Conservation (phyloP, 139 green algal species). For the Tetradesmus lagerheimii region DNA sequence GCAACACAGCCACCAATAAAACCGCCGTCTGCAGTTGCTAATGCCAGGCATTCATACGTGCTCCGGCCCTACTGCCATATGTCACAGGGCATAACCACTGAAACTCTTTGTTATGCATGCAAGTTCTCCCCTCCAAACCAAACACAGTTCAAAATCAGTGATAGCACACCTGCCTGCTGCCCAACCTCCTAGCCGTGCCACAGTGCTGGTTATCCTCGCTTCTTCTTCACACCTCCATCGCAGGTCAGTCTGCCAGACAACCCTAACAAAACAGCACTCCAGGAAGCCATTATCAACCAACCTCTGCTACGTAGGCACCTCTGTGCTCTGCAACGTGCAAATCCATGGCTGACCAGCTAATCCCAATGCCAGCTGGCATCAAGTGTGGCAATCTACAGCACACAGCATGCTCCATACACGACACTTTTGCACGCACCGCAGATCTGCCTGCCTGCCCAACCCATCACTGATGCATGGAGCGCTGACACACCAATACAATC, state of each 20-base stretch:
- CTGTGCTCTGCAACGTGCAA: not conserved
- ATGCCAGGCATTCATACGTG: not conserved
- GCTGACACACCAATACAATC: not conserved
- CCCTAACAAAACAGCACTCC: too few relatives aligned
- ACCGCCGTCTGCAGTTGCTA: not conserved
- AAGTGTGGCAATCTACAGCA: too few relatives aligned
- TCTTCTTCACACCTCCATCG: not conserved
- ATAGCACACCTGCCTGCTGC: not conserved
- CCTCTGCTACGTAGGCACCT: too few relatives aligned
- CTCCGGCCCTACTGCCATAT: not conserved
- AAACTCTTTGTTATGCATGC: not conserved
- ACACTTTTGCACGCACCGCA: not conserved
- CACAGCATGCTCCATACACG: not conserved
- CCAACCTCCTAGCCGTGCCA: not conserved
- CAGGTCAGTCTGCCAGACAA: too few relatives aligned
- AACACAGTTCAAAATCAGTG: not conserved
- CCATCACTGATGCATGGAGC: not conserved
- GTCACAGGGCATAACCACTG: not conserved
- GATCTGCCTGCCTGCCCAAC: not conserved
- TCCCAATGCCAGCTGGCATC: too few relatives aligned
- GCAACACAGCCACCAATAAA: not conserved
- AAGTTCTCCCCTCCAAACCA: not conserved
- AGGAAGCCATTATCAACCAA: too few relatives aligned
- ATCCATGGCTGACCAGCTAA: too few relatives aligned
- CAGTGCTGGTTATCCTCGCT: not conserved